Conservation (phyloP, 306 rosid species). For the Hippophae tibetana region DNA sequence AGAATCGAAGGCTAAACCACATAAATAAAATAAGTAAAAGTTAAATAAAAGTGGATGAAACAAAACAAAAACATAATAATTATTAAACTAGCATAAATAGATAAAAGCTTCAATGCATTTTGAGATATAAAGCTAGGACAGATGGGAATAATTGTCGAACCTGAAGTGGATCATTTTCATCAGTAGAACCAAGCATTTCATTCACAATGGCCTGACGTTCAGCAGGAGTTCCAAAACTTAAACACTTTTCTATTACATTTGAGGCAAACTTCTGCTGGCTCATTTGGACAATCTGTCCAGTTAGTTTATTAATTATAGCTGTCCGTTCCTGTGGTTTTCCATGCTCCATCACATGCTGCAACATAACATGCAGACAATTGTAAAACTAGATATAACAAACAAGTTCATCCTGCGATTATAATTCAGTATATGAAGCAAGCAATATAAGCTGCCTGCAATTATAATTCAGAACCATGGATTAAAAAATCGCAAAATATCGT, state of each 20-base stretch:
- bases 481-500: too few relatives aligned
- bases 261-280: slow-evolving; percentile 99
- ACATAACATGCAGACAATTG: slow-evolving; percentile 1
- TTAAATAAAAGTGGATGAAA: too few relatives aligned
- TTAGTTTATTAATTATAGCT: slow-evolving; percentile 64
- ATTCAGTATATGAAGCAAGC: too few relatives aligned
- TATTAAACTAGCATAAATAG: background rate
- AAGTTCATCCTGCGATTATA: background rate
- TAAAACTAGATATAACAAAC: background rate
- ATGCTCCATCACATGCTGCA: slow-evolving; percentile 83
- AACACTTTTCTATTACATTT: slow-evolving; percentile 82
- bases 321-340: slow-evolving; percentile 84
- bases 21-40: too few relatives aligned
- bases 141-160: slow-evolving; percentile 29
- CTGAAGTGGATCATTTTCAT: slow-evolving; percentile 98
- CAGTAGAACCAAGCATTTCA: slow-evolving; percentile 95
- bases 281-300: slow-evolving; percentile 89
- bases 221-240: slow-evolving; percentile 62
- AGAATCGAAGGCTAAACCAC: too few relatives aligned
- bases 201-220: slow-evolving; percentile 72
- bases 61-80: background rate
- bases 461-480: too few relatives aligned
- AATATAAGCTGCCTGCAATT: too few relatives aligned
- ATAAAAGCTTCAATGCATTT: background rate
- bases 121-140: slow-evolving; percentile 1